phyloP scores from a whole-genome alignment of 148 eudicot species.

The Cornus florida region DNA sequence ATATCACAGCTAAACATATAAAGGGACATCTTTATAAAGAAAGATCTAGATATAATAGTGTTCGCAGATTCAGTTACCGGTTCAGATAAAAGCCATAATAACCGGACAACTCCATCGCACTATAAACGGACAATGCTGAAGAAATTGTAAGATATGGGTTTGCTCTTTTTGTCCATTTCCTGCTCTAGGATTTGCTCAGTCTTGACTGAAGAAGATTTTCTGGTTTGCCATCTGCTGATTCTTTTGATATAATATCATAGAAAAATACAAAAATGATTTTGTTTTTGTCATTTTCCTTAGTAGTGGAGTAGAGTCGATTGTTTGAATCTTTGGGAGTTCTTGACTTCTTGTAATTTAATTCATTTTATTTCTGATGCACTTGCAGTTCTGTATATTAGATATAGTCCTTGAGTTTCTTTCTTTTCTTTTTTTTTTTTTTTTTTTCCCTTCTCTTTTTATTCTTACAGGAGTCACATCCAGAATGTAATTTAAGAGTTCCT shows the following conservation, averaged over 20 bases:
- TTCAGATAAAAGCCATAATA: background rate
- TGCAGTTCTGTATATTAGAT: background rate
- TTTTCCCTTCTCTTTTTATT: background rate
- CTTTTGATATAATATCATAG: background rate
- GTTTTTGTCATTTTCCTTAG: background rate
- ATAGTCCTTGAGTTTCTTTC: background rate
- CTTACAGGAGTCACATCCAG: slow-evolving; percentile 82
- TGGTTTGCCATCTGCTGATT: background rate
- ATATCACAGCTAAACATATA: no score
- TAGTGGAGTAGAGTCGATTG: background rate
- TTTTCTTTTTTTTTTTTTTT: background rate
- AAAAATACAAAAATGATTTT: background rate
- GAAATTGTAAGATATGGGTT: no score
- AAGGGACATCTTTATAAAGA: background rate
- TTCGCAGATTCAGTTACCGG: background rate
- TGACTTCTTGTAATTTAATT: background rate
- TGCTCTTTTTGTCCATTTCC: background rate
- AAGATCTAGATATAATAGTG: background rate
- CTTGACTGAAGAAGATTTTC: background rate
- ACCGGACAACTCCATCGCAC: no score
- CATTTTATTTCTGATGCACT: background rate
- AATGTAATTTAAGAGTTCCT: slow-evolving; percentile 88
- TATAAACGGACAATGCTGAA: no score
- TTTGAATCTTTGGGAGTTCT: background rate
- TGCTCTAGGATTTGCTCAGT: background rate